Percentiles rank a stretch among this genome's conserved stretches.
Evolutionary conservation across 805 yeast species (phyloP).

Genomic region (Cyberlindnera samutprakarnensis): DNA sequence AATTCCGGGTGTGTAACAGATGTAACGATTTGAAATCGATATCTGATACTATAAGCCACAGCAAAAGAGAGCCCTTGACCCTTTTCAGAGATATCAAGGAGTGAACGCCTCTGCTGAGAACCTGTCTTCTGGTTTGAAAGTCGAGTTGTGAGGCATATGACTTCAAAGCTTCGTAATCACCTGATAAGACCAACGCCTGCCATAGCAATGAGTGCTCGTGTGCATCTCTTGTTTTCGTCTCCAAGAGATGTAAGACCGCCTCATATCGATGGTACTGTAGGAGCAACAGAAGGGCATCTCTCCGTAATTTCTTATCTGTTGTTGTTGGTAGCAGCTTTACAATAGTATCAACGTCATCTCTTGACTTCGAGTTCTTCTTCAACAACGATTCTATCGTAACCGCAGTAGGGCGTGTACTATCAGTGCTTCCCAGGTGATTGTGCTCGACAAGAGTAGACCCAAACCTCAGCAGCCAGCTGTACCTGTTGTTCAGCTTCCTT

Average conservation of each 20-base stretch:
- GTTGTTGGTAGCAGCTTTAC: not conserved
- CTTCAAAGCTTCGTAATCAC: not conserved
- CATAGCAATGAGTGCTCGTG: not conserved
- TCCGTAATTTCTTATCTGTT: not conserved
- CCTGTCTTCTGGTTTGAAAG: not conserved
- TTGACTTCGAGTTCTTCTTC: not conserved
- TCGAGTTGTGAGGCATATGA: not conserved
- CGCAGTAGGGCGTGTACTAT: too few species aligned
- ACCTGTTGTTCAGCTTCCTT: too few species aligned
- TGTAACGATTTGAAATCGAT: constrained; percentile 4
- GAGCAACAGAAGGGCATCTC: not conserved
- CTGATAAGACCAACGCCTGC: not conserved
- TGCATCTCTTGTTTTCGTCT: not conserved
- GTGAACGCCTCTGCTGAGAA: constrained; percentile 1
- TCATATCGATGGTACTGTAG: not conserved
- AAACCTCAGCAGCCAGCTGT: too few species aligned
- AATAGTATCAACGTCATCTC: constrained; percentile 1
- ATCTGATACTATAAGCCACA: constrained; percentile 4
- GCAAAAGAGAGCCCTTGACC: constrained; percentile 4
- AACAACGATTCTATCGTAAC: not conserved
- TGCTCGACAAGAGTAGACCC: not conserved
- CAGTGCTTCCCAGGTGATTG: too few species aligned
- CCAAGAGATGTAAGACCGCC: not conserved
- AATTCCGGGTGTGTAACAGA: constrained; percentile 6
- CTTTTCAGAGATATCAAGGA: not conserved